Evolutionary conservation across 139 green algal species (phyloP).

Genomic region (Coelastrella sp.): DNA sequence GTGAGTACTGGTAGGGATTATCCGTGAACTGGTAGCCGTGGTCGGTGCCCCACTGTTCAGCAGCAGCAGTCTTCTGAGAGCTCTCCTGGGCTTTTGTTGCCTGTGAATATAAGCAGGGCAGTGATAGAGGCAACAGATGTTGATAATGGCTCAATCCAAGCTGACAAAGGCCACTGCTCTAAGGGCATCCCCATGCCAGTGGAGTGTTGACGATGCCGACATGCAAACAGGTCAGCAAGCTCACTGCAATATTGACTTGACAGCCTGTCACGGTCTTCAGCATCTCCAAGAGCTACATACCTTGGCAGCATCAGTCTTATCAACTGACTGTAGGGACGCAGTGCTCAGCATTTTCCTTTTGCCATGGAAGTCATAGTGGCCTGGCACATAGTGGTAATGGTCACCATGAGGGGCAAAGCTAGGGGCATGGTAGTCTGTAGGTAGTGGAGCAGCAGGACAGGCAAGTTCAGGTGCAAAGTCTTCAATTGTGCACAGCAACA

Average conservation of each 20-base stretch:
- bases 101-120: no score
- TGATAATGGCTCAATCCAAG: no score
- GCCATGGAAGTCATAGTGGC: not conserved
- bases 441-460: not conserved
- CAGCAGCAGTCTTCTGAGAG: no score
- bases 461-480: no score
- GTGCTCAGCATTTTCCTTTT: not conserved
- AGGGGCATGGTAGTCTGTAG: not conserved
- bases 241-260: no score
- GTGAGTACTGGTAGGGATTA: not conserved
- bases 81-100: not conserved
- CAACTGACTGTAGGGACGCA: not conserved
- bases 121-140: no score
- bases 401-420: not conserved
- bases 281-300: not conserved
- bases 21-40: not conserved
- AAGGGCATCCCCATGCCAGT: no score
- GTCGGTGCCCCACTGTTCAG: not conserved
- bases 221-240: no score
- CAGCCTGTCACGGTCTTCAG: no score
- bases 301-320: not conserved
- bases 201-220: no score
- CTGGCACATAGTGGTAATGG: constrained; percentile 1
- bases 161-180: no score
- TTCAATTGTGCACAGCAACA: no score